phyloP scores from a whole-genome alignment of 768 basidiomycete species.

The Boletus fagicola region DNA sequence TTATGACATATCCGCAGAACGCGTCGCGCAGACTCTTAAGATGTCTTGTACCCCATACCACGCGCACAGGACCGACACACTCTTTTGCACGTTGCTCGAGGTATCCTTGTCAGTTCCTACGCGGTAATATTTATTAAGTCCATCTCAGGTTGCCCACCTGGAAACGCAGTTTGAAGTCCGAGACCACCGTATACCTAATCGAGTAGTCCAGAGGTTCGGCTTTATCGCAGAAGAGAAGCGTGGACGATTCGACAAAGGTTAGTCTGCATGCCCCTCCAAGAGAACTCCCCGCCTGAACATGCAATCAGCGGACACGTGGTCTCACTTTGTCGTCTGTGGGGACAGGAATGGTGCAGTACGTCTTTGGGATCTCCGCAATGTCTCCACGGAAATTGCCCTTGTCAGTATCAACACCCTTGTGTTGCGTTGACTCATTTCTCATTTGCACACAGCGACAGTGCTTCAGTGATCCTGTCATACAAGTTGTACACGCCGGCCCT shows the following conservation, averaged over 20 bases:
- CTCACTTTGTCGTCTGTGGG: slow-evolving; percentile 43
- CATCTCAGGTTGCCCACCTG: slow-evolving; percentile 43
- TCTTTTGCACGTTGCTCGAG: slow-evolving; percentile 45
- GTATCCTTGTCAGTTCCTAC: slow-evolving; percentile 25
- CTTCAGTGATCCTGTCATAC: slow-evolving; percentile 38
- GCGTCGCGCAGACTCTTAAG: slow-evolving; percentile 40
- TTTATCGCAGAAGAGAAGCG: slow-evolving; percentile 37
- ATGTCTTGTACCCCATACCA: slow-evolving; percentile 46
- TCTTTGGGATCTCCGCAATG: slow-evolving; percentile 49
- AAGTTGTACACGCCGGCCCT: slow-evolving; percentile 36
- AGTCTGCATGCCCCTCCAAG: slow-evolving; percentile 4
- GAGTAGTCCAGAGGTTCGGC: slow-evolving; percentile 45
- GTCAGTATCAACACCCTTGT: slow-evolving; percentile 16
- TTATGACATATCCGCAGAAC: slow-evolving; percentile 48
- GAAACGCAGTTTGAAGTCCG: slow-evolving; percentile 55
- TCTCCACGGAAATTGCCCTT: slow-evolving; percentile 22
- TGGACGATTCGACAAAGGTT: slow-evolving; percentile 48
- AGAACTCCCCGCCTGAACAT: slow-evolving; percentile 19
- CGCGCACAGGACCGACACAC: slow-evolving; percentile 37
- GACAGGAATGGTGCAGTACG: slow-evolving; percentile 41
- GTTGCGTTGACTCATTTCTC: background rate
- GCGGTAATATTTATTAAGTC: background rate
- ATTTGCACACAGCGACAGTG: slow-evolving; percentile 31
- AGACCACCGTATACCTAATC: slow-evolving; percentile 40
- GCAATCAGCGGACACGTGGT: slow-evolving; percentile 28